phyloP scores from a whole-genome alignment of 1,284 basidiomycete species.

The Sporisorium sorghi region DNA sequence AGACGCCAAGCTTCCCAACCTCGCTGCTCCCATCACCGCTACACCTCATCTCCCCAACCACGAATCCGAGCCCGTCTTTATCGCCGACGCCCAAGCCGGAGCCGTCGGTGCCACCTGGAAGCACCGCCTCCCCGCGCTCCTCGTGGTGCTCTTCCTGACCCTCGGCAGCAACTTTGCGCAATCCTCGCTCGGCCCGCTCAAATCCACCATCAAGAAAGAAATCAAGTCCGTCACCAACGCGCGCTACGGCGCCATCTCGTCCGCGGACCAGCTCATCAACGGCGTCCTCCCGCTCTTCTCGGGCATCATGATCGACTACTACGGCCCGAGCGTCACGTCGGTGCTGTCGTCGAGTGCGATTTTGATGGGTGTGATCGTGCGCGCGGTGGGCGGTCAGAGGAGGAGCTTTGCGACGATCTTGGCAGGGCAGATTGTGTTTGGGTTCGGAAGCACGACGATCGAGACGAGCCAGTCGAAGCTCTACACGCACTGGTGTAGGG shows the following conservation, averaged over 20 bases:
- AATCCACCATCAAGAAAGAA: conserved; percentile 67
- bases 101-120: conserved; percentile 38
- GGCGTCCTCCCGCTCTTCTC: conserved; percentile 71
- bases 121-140: conserved; percentile 33
- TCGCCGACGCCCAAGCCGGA: conserved; percentile 21
- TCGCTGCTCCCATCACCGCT: background rate
- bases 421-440: conserved; percentile 61
- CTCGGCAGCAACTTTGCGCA: conserved; percentile 51
- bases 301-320: conserved; percentile 71
- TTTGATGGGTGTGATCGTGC: conserved; percentile 67
- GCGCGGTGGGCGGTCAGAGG: conserved; percentile 53
- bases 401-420: conserved; percentile 51
- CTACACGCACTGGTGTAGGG: conserved; percentile 56
- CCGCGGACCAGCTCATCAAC: conserved; percentile 70
- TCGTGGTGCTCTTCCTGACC: conserved; percentile 37
- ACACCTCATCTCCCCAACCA: conserved; percentile 11
- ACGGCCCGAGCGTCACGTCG: conserved; percentile 59
- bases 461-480: conserved; percentile 65
- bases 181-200: conserved; percentile 67
- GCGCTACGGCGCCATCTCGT: conserved; percentile 73
- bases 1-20: background rate
- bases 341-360: conserved; percentile 65
- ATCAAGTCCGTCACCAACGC: conserved; percentile 73
- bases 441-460: conserved; percentile 64
- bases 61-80: conserved; percentile 1